Evolutionary conservation across 2,329 filamentous ascomycete genomes (phyloP).

Genomic region (Phyllosticta citribraziliensis): DNA sequence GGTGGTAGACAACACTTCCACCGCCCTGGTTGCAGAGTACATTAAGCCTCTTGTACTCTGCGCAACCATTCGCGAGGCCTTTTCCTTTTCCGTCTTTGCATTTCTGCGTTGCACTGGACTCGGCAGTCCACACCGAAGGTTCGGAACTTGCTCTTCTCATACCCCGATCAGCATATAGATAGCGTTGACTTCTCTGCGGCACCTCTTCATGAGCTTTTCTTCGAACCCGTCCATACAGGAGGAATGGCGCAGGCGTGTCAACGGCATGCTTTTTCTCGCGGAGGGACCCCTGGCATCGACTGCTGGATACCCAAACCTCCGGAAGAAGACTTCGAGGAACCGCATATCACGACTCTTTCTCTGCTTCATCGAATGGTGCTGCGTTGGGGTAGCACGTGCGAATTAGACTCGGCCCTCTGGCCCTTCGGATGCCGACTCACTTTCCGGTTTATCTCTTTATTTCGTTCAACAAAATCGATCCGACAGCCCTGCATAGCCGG

Average conservation of each 20-base stretch:
- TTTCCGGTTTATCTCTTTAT: constrained; percentile 15
- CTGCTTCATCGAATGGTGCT: constrained; percentile 28
- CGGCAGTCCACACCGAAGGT: constrained; percentile 21
- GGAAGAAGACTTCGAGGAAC: constrained; percentile 13
- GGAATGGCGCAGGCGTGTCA: constrained; percentile 23
- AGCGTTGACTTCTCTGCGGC: constrained; percentile 38
- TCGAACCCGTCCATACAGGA: constrained; percentile 8
- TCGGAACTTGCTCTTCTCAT: constrained; percentile 32
- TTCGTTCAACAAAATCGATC: constrained; percentile 29
- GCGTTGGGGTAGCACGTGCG: constrained; percentile 24
- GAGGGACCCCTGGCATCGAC: constrained; percentile 13
- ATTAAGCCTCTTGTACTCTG: constrained; percentile 1
- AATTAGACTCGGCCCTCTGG: constrained; percentile 31
- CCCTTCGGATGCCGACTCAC: constrained; percentile 24
- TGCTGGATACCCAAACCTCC: constrained; percentile 22
- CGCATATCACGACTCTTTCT: constrained; percentile 28
- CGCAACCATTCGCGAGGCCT: background rate
- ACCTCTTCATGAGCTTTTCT: constrained; percentile 28
- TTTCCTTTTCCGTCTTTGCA: constrained; percentile 21
- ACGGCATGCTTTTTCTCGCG: constrained; percentile 8
- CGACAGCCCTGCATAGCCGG: constrained; percentile 15
- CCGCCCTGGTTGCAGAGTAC: constrained; percentile 15
- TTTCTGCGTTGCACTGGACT: constrained; percentile 22
- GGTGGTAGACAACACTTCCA: constrained; percentile 46
- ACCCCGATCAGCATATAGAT: constrained; percentile 43